phyloP scores from a whole-genome alignment of 2,329 filamentous ascomycete genomes.

The Drechslerella stenobrocha region DNA sequence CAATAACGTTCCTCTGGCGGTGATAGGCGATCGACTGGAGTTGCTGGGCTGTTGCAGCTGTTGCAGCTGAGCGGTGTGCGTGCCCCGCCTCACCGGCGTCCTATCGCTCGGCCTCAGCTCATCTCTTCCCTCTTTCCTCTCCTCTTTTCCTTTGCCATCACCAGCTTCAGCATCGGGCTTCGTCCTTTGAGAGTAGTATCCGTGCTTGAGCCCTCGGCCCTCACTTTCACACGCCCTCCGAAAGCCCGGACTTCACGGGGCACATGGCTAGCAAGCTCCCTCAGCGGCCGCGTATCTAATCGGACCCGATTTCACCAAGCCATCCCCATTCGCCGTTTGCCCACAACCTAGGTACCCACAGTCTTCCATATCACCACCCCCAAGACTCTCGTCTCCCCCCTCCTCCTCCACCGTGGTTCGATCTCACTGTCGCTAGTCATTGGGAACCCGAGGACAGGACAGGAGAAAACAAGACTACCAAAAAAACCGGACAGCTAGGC shows the following conservation, averaged over 20 bases:
- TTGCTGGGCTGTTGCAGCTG: no score
- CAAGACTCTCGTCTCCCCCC: background rate
- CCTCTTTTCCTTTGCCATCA: background rate
- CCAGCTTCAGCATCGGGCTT: background rate
- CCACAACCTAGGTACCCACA: background rate
- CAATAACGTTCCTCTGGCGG: no score
- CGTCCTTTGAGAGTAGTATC: background rate
- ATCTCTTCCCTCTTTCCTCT: background rate
- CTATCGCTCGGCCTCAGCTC: background rate
- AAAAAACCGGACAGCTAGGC: no score
- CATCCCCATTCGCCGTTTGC: background rate
- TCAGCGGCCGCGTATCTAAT: slow-evolving; percentile 1
- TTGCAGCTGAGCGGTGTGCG: no score
- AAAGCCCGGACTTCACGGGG: background rate
- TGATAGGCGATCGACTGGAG: no score
- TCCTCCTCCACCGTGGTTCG: no score
- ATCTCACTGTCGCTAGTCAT: no score
- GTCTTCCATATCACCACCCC: slow-evolving; percentile 14
- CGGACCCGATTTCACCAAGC: background rate
- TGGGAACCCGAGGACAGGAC: no score
- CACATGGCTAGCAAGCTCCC: background rate
- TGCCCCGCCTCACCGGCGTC: background rate
- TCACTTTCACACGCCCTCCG: background rate
- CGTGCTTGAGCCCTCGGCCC: background rate
- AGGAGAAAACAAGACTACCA: no score